Base-by-base conservation (phyloP, 495 filamentous ascomycete genomes). In the Penicillium silybi region DNA sequence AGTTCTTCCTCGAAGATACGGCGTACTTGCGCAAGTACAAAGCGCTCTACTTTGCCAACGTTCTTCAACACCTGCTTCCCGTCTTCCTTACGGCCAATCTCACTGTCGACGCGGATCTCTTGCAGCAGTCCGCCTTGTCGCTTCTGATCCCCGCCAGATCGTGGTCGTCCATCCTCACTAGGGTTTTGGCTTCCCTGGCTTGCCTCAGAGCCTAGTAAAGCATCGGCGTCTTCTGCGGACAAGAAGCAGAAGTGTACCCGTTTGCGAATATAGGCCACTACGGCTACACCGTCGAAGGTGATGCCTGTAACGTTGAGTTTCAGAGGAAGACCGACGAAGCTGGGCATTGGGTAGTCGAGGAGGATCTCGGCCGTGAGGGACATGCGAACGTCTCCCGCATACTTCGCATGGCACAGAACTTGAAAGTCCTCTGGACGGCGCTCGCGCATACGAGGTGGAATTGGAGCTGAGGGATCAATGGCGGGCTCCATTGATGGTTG, bases 1-100 rank as follows among this genome's bases (percentile, higher is more conserved):
- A 98, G 88, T 68, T 98, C 93, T 63, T 97, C 93, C 70, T 98
- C 93, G 62, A 98, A 97, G 52, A 97, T 96, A 50, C 91, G 81
- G 52, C 92, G 84, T 29, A 98, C 93, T 66, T 97, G 95, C 65
- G 96, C 92, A 19, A 98, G 79, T 41, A 98, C 89, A 65, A 98
- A 98, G 54, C 90, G 85, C 73, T 98, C 93, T 34, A 98, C 93
- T 73, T 98, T 98, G 16, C 95, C 92, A 34, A 98, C 91, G 69
- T 98, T 98, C 76, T 96, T 97, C 23, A 98, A 71, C 27, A 91
- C 90, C 69, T 95, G 91, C 70, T 92, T 95, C 26, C 90, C 89
- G 50, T 88, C 85, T 61, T 90, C 90, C 58, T 88, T 84, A 63
- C 92, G 81, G 2, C 93, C 93, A 63, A 98, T 98, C 73, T 97